Percentiles rank a stretch among this genome's conserved stretches.
phyloP scores from a whole-genome alignment of 139 green algal genomes.

The Chloropicon primus region DNA sequence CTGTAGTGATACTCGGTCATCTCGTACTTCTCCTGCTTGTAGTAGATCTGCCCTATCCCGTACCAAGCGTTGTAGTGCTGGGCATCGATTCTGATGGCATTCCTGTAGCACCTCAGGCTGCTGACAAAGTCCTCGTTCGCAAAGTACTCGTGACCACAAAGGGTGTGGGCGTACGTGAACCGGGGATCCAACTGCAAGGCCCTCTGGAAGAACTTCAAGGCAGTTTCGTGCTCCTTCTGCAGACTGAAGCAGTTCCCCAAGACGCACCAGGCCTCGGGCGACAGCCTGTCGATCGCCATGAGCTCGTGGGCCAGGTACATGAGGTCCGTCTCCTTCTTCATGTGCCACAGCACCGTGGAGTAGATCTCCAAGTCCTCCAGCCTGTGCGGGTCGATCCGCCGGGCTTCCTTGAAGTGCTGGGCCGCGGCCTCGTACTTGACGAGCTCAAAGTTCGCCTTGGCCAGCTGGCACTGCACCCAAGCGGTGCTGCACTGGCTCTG shows the following conservation, averaged over 20 bases:
- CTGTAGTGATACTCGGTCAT: slow-evolving; percentile 81
- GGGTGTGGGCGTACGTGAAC: slow-evolving; percentile 79
- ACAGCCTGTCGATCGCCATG: slow-evolving; percentile 60
- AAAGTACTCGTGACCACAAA: slow-evolving; percentile 82
- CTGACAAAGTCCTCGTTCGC: slow-evolving; percentile 86
- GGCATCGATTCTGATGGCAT: slow-evolving; percentile 63
- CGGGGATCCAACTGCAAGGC: slow-evolving; percentile 66
- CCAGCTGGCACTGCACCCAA: slow-evolving; percentile 65
- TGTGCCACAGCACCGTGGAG: slow-evolving; percentile 89
- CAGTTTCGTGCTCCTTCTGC: slow-evolving; percentile 78
- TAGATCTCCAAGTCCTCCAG: slow-evolving; percentile 78
- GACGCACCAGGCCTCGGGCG: slow-evolving; percentile 70
- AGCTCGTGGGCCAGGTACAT: slow-evolving; percentile 69
- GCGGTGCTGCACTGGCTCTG: slow-evolving; percentile 50
- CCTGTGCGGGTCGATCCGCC: slow-evolving; percentile 35
- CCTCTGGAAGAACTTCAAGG: slow-evolving; percentile 71
- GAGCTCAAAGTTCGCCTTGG: slow-evolving; percentile 64
- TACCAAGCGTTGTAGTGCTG: slow-evolving; percentile 97
- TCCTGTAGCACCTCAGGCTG: slow-evolving; percentile 60
- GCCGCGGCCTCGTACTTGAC: slow-evolving; percentile 68
- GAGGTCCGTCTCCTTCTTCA: slow-evolving; percentile 74
- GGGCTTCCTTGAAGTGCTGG: slow-evolving; percentile 43
- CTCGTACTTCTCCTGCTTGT: slow-evolving; percentile 81
- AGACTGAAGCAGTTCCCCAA: slow-evolving; percentile 87
- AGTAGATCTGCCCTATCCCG: slow-evolving; percentile 82